Percentiles rank a stretch among this genome's conserved stretches.
These are phyloP conservation scores for Mycena galericulata DNA, from an alignment of 768 basidiomycete species.

Conservation along the genomic window DNA sequence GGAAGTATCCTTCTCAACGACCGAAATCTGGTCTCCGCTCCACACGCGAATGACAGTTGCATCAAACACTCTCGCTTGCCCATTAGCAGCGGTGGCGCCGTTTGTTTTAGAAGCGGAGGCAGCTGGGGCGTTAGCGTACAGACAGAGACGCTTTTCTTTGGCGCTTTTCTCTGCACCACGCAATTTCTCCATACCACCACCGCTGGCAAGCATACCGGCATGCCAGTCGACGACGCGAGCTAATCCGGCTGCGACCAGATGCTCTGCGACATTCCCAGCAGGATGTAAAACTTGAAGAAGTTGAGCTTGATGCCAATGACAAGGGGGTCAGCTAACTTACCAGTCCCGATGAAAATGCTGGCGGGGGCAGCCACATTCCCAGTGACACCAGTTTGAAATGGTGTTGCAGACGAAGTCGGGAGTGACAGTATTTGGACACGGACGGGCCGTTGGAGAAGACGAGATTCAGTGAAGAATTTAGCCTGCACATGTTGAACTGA, in stretches of 20 bases:
- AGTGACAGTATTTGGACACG: conserved; percentile 84
- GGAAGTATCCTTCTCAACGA: conserved; percentile 75
- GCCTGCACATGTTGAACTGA: conserved; percentile 61
- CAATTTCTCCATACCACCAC: conserved; percentile 89
- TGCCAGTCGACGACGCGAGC: conserved; percentile 98
- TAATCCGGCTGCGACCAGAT: conserved; percentile 84
- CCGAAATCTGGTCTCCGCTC: conserved; percentile 92
- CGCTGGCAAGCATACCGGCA: conserved; percentile 89
- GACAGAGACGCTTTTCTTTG: conserved; percentile 76
- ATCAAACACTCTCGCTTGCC: conserved; percentile 71
- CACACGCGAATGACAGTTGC: conserved; percentile 88
- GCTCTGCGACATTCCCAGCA: conserved; percentile 93
- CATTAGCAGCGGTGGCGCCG: conserved; percentile 56
- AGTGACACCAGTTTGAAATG: conserved; percentile 75
- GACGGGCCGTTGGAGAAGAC: conserved; percentile 83
- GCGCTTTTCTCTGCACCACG: conserved; percentile 86
- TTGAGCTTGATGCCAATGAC: conserved; percentile 6
- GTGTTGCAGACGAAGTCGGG: conserved; percentile 81
- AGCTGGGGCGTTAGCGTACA: conserved; percentile 72
- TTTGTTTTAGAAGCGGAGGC: conserved; percentile 59
- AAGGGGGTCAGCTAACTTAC: conserved; percentile 50
- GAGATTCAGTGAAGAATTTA: conserved; percentile 93
- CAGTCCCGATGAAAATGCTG: conserved; percentile 90
- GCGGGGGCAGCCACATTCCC: conserved; percentile 71
- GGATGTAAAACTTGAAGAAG: conserved; percentile 79